Percentiles rank a stretch among this genome's conserved stretches.
Evolutionary conservation across 208 protist genomes (phyloP).

Genomic region (Entamoeba histolytica): DNA sequence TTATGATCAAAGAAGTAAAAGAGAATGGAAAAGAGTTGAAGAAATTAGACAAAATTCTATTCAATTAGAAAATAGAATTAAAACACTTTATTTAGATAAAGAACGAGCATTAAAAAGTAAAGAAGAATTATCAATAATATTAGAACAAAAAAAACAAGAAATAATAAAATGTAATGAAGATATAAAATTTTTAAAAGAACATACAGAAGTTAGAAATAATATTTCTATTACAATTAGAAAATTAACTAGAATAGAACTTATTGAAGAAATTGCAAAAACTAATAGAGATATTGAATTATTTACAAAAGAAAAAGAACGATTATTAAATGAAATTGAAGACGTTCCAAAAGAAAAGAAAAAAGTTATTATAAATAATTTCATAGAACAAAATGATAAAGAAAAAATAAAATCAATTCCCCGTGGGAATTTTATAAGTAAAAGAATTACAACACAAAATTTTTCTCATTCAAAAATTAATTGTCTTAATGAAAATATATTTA

Average conservation of each 20-base stretch:
- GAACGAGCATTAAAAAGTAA: background rate
- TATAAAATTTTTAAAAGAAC: background rate
- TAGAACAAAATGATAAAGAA: background rate
- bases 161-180: background rate
- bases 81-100: background rate
- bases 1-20: background rate
- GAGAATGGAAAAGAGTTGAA: background rate
- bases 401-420: background rate
- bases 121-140: background rate
- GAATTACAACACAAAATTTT: background rate
- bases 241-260: background rate
- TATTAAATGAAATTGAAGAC: background rate
- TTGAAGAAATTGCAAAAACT: background rate
- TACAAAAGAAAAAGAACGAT: background rate
- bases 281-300: background rate
- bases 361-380: background rate
- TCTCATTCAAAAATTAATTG: background rate
- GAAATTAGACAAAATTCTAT: background rate
- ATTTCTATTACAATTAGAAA: background rate
- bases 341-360: background rate
- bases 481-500: no score
- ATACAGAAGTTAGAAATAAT: background rate
- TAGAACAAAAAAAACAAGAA: background rate
- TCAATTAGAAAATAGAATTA: background rate
- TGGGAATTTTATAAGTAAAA: background rate